Conservation (phyloP, 2,329 filamentous ascomycete species). For the Coniochaeta sp. region DNA sequence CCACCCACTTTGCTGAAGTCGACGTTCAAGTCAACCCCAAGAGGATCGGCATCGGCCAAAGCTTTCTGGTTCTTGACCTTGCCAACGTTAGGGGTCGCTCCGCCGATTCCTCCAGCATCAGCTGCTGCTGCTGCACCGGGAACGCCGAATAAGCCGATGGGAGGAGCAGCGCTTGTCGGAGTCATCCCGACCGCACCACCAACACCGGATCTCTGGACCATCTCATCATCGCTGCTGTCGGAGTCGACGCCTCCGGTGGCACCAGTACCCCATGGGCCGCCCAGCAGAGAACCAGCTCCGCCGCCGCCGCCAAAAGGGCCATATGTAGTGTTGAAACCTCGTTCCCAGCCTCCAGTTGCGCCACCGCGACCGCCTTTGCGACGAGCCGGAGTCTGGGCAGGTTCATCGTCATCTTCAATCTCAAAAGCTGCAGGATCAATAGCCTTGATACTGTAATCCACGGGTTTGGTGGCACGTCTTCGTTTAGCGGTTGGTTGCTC, state of each 20-base stretch:
- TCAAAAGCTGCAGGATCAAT: slow-evolving; percentile 54
- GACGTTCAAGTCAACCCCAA: slow-evolving; percentile 87
- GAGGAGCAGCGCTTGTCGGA: slow-evolving; percentile 40
- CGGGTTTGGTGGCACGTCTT: slow-evolving; percentile 52
- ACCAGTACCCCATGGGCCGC: slow-evolving; percentile 65
- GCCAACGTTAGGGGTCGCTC: slow-evolving; percentile 69
- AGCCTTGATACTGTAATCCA: slow-evolving; percentile 82
- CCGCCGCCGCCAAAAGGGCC: slow-evolving; percentile 88
- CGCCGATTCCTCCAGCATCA: slow-evolving; percentile 20
- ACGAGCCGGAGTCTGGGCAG: slow-evolving; percentile 57
- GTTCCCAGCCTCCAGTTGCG: slow-evolving; percentile 59
- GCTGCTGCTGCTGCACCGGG: slow-evolving; percentile 5
- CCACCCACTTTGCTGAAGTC: slow-evolving; percentile 94
- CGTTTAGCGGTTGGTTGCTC: slow-evolving; percentile 44
- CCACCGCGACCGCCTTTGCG: slow-evolving; percentile 53
- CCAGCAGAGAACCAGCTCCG: slow-evolving; percentile 63
- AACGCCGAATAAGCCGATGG: slow-evolving; percentile 32
- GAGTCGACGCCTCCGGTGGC: slow-evolving; percentile 78
- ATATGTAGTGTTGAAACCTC: slow-evolving; percentile 78
- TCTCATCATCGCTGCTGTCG: slow-evolving; percentile 94
- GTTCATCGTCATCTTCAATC: slow-evolving; percentile 65
- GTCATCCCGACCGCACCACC: slow-evolving; percentile 57
- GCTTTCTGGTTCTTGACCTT: slow-evolving; percentile 91
- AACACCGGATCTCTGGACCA: slow-evolving; percentile 51
- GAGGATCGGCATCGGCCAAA: slow-evolving; percentile 85